Evolutionary conservation across 371 early-diverging fungal species (phyloP).

Genomic region (Nematocida ironsii): DNA sequence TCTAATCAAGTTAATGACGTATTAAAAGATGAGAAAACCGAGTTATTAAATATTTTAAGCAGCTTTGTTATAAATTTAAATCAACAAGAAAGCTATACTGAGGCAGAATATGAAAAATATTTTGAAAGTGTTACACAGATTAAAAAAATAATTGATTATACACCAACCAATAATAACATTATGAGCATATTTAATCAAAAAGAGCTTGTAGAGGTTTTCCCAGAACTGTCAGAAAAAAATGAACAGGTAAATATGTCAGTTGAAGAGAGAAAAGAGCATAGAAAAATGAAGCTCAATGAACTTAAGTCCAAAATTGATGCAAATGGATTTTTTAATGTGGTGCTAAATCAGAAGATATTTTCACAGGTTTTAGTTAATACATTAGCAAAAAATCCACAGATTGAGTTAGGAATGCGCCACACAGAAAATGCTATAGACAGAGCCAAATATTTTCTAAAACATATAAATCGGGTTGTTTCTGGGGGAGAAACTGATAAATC

Average conservation of each 20-base stretch:
- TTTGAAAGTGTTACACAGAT: background rate
- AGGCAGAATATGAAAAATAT: background rate
- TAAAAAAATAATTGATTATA: background rate
- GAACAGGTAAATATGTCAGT: background rate
- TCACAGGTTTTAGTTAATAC: background rate
- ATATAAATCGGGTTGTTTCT: background rate
- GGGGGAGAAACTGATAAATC: background rate
- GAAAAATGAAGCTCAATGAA: background rate
- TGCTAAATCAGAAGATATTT: background rate
- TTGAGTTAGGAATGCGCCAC: background rate
- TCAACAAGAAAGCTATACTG: background rate
- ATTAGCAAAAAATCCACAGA: background rate
- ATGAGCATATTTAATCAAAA: background rate
- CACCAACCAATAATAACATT: background rate
- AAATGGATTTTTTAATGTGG: background rate
- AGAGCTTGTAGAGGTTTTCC: background rate
- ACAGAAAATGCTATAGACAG: background rate
- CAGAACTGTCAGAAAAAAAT: background rate
- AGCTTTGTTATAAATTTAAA: background rate
- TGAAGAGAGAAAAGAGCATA: background rate
- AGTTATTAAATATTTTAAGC: background rate
- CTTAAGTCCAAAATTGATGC: background rate
- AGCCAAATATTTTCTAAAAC: background rate
- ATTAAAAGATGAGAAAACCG: background rate
- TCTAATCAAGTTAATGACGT: background rate